Conservation (phyloP, 139 green algal genomes). For the Spirogloea muscicola region DNA sequence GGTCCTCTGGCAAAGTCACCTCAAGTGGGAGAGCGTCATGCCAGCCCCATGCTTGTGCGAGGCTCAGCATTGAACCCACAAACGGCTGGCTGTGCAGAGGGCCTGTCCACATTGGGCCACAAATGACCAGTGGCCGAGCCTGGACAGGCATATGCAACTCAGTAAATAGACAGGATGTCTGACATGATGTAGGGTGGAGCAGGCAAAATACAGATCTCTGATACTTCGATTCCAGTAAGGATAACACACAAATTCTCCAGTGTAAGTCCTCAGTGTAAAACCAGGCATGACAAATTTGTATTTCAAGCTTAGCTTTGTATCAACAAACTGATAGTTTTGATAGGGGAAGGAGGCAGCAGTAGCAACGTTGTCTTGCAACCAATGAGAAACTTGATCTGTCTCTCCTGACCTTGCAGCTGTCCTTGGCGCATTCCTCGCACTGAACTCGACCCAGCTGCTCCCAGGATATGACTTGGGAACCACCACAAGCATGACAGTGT, state of each 20-base stretch:
- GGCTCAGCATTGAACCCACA: background rate
- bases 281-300: no score
- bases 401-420: background rate
- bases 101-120: slow-evolving; percentile 36
- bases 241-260: no score
- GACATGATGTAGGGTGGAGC: background rate
- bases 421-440: slow-evolving; percentile 1
- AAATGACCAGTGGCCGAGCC: slow-evolving; percentile 24
- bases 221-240: background rate
- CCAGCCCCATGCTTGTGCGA: slow-evolving; percentile 24
- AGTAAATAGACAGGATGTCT: background rate
- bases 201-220: slow-evolving; percentile 3
- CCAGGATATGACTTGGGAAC: slow-evolving; percentile 14
- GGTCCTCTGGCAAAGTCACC: no score
- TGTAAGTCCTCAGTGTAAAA: background rate
- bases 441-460: slow-evolving; percentile 15
- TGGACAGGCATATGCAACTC: slow-evolving; percentile 4
- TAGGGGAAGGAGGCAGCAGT: background rate
- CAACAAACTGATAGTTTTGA: background rate
- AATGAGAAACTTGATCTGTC: no score
- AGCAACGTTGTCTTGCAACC: no score
- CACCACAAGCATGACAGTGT: slow-evolving; percentile 26
- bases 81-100: slow-evolving; percentile 13
- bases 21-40: background rate
- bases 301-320: no score